Evolutionary conservation across 441 rosid genomes (phyloP), one percentile per base, ranked within the genome.

Genomic region (Jatropha podagrica): DNA sequence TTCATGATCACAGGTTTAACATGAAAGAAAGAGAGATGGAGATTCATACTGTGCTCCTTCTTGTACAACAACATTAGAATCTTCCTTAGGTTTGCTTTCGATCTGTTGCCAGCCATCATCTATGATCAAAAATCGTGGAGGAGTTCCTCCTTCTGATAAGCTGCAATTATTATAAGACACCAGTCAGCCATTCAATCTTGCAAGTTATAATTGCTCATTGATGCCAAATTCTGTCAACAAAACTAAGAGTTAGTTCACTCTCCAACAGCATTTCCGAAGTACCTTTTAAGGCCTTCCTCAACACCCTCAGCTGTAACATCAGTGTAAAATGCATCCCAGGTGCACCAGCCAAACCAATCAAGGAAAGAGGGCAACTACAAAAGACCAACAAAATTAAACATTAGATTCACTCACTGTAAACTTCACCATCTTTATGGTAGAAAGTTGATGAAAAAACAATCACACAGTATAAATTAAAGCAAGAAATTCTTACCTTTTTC

Each of bases 301-400:
- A 93, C 97, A 46, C 96, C 98, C 81, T 95, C 97, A 0, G 98
- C 95, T 13, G 98, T 95, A 81, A 93, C 97, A 48, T 95, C 97
- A n/a, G 99, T 93, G 84, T 95, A 95, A 80, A 92, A 95, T 14
- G 99, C 99, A 79, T 95, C 98, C 99, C 99, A 95, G 13, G 98
- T 93, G 88, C 99, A 95, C 98, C 99, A 93, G 67, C 98, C 98
- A 83, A 95, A 93, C 97, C 99, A 95, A 77, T 95, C 95, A 32
- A 95, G 83, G 81, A 95, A 85, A 68, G 92, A 84, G 70, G 99
- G 98, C 84, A 96, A 71, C 99, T 96, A 74, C 49, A 75, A 18
- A 72, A 51, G 74, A 64, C 58, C 49, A 77, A 42, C 44, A 69
- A 62, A 62, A 78, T 20, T 77, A 42, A 58, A 37, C 61, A 83